These are phyloP conservation scores for Amylostereum areolatum DNA, from an alignment of 1,284 basidiomycete genomes.

Conservation along the genomic window DNA sequence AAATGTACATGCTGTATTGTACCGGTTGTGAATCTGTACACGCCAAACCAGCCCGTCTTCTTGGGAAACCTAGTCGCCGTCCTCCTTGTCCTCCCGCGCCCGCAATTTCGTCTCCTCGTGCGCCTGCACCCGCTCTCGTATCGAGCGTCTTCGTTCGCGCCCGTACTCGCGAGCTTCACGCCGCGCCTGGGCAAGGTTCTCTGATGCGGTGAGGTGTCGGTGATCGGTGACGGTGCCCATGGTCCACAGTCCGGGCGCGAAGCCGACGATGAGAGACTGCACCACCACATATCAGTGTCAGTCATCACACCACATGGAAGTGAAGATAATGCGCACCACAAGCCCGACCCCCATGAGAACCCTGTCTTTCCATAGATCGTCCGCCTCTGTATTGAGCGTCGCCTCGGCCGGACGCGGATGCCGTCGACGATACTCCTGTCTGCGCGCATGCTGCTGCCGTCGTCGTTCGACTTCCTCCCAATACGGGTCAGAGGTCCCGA, in stretches of 20 bases:
- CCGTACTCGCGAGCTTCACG: slow-evolving; percentile 35
- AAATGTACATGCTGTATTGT: no score
- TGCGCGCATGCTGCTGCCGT: slow-evolving; percentile 17
- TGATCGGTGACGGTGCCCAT: slow-evolving; percentile 14
- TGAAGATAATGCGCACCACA: slow-evolving; percentile 23
- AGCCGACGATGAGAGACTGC: slow-evolving; percentile 27
- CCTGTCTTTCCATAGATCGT: slow-evolving; percentile 33
- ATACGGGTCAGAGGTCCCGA: background rate
- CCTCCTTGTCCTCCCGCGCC: background rate
- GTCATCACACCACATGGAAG: background rate
- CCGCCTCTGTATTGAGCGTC: slow-evolving; percentile 16
- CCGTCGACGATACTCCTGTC: slow-evolving; percentile 7
- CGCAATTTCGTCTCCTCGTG: slow-evolving; percentile 12
- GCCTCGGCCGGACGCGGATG: slow-evolving; percentile 18
- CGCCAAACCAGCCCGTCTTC: background rate
- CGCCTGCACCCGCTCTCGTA: slow-evolving; percentile 31
- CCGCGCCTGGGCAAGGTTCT: slow-evolving; percentile 37
- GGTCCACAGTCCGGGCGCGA: slow-evolving; percentile 24
- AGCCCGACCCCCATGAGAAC: slow-evolving; percentile 33
- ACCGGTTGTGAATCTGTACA: no score
- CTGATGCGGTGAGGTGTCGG: slow-evolving; percentile 29
- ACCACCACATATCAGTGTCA: background rate
- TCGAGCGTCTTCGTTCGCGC: slow-evolving; percentile 30
- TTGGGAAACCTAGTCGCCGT: no score
- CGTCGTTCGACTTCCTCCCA: background rate